These are phyloP conservation scores for Mikania micrantha DNA, from an alignment of 129 eudicot genomes.

Conservation along the genomic window DNA sequence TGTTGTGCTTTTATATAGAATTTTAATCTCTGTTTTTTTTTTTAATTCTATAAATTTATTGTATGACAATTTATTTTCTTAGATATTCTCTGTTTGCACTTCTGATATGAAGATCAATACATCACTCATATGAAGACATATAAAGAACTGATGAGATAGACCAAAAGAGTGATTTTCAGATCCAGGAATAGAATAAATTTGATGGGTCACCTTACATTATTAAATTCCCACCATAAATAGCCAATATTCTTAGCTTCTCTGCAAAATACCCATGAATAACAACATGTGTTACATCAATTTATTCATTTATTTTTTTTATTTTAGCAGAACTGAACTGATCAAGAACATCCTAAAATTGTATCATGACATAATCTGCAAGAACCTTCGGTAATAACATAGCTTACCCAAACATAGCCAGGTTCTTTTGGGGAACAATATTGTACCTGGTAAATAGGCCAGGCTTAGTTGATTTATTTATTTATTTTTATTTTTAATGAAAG, in stretches of 20 bases:
- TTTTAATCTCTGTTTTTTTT: neutral
- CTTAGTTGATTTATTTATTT: neutral
- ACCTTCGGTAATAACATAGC: slow-evolving; percentile 42
- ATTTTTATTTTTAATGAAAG: too few relatives aligned
- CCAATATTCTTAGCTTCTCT: slow-evolving; percentile 23
- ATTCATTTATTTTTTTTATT: too few relatives aligned
- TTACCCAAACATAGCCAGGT: neutral
- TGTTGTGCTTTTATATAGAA: neutral
- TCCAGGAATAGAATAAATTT: slow-evolving; percentile 17
- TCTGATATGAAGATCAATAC: slow-evolving; percentile 1
- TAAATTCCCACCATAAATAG: slow-evolving; percentile 35
- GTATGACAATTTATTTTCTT: neutral
- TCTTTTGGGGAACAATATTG: slow-evolving; percentile 5
- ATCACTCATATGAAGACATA: slow-evolving; percentile 10
- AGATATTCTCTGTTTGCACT: neutral
- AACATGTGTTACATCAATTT: slow-evolving; percentile 28
- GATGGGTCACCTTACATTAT: slow-evolving; percentile 35
- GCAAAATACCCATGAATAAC: slow-evolving; percentile 24
- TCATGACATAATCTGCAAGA: slow-evolving; percentile 29
- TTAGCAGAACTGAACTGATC: slow-evolving; percentile 1
- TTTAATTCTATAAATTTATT: neutral
- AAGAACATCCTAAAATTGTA: slow-evolving; percentile 4
- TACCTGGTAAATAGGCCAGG: neutral
- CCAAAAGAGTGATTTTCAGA: slow-evolving; percentile 21
- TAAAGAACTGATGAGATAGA: slow-evolving; percentile 13